These are phyloP conservation scores for Boeremia exigua DNA, from an alignment of 2,329 filamentous ascomycete species.

Conservation along the genomic window DNA sequence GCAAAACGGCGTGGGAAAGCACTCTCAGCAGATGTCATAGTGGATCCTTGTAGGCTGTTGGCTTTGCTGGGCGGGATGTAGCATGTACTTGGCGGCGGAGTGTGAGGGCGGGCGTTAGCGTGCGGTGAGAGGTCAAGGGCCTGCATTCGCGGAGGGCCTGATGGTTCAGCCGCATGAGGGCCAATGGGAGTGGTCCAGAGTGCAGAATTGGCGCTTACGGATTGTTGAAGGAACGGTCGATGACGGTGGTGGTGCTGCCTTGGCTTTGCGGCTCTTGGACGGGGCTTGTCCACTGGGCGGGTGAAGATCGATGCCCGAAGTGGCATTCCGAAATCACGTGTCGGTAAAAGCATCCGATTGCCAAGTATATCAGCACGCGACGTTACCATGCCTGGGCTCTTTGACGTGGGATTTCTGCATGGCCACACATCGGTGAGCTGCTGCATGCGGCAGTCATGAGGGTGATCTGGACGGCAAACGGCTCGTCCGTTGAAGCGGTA, in stretches of 20 bases:
- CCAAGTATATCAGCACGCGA: conserved; percentile 8
- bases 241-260: conserved; percentile 14
- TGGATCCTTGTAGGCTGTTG: conserved; percentile 26
- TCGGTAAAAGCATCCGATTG: conserved; percentile 9
- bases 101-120: conserved; percentile 12
- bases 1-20: conserved; percentile 9
- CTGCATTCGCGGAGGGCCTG: conserved; percentile 10
- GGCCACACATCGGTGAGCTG: not conserved
- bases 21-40: conserved; percentile 38
- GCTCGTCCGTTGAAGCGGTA: not conserved
- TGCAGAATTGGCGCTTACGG: not conserved
- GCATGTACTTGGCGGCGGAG: conserved; percentile 28
- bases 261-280: conserved; percentile 18
- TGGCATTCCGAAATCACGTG: conserved; percentile 14
- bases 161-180: not conserved
- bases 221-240: conserved; percentile 12
- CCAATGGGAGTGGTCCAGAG: conserved; percentile 1
- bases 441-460: not conserved
- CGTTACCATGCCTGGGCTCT: not conserved
- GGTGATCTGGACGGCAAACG: not conserved
- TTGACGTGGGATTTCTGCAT: not conserved
- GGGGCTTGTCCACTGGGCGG: conserved; percentile 13
- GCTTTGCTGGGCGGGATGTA: conserved; percentile 26
- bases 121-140: conserved; percentile 15
- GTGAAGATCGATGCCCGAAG: conserved; percentile 10